A percentile compares a stretch with the other conserved stretches of the same genome.
Evolutionary conservation across 2,329 filamentous ascomycete species (phyloP).

Genomic region (Venturia oleaginea): DNA sequence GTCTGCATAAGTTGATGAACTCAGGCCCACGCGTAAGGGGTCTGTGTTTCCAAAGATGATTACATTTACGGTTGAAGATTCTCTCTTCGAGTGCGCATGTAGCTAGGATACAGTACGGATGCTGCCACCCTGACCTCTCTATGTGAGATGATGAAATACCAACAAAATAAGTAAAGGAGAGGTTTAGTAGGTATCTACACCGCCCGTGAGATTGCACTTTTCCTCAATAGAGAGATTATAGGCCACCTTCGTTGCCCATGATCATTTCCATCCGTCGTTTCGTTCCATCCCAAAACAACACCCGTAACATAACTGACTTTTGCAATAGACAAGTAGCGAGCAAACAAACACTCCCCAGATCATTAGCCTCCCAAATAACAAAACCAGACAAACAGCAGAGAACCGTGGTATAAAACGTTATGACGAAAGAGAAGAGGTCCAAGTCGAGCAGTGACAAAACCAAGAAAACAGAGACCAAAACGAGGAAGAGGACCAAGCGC

Average conservation of each 20-base stretch:
- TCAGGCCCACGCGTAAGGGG: not conserved
- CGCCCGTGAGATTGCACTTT: not conserved
- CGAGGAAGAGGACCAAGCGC: not conserved
- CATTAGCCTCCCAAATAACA: not conserved
- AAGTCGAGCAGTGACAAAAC: not conserved
- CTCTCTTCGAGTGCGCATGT: not conserved
- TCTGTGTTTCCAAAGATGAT: not conserved
- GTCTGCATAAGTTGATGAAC: not conserved
- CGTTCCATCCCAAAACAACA: not conserved
- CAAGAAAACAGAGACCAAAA: not conserved
- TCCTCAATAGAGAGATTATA: not conserved
- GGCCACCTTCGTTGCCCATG: not conserved
- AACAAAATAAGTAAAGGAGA: not conserved
- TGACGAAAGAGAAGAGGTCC: not conserved
- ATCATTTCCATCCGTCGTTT: not conserved
- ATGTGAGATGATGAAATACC: not conserved
- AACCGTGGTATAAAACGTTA: slow-evolving; percentile 4
- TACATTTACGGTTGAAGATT: not conserved
- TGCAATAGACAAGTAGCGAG: not conserved
- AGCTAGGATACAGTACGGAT: not conserved
- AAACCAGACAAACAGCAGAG: not conserved
- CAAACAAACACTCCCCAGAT: not conserved
- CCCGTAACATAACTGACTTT: not conserved
- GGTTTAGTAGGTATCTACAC: not conserved
- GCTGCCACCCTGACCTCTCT: not conserved